These are phyloP conservation scores for Podosphaera fusca DNA, from an alignment of 2,329 filamentous ascomycete species.

Conservation along the genomic window DNA sequence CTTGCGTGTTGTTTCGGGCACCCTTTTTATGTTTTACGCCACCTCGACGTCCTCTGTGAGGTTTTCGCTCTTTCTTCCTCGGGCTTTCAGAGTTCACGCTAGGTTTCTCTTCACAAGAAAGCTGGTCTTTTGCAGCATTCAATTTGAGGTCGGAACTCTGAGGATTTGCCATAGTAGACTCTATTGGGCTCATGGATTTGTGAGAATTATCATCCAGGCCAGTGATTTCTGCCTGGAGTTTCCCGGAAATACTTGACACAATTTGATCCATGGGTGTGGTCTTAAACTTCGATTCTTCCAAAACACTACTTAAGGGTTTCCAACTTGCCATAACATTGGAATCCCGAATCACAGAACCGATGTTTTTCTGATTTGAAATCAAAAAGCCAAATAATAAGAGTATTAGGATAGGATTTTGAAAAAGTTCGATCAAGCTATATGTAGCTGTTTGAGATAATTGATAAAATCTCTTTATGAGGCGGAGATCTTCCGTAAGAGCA, in stretches of 20 bases:
- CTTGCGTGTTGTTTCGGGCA: slow-evolving; percentile 22
- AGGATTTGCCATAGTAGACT: not conserved
- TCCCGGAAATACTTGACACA: not conserved
- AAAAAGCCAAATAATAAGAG: slow-evolving; percentile 16
- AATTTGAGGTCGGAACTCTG: not conserved
- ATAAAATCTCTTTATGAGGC: slow-evolving; percentile 27
- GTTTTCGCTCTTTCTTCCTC: slow-evolving; percentile 29
- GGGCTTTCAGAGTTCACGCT: slow-evolving; percentile 16
- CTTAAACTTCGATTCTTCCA: slow-evolving; percentile 1
- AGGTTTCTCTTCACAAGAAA: slow-evolving; percentile 10
- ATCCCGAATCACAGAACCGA: slow-evolving; percentile 3
- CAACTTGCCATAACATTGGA: not conserved
- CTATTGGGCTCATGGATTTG: not conserved
- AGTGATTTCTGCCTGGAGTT: slow-evolving; percentile 1
- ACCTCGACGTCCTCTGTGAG: slow-evolving; percentile 47
- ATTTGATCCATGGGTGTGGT: not conserved
- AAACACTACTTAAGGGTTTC: slow-evolving; percentile 10
- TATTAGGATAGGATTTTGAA: slow-evolving; percentile 25
- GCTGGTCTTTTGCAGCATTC: not conserved
- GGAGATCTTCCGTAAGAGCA: slow-evolving; percentile 17
- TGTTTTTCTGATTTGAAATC: slow-evolving; percentile 9
- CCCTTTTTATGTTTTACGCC: slow-evolving; percentile 42
- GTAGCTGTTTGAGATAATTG: slow-evolving; percentile 26
- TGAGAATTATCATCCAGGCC: slow-evolving; percentile 4
- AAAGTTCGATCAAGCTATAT: slow-evolving; percentile 28